These are phyloP conservation scores for Pseudozyma sp. DNA, from an alignment of 1,284 basidiomycete genomes.

Conservation along the genomic window DNA sequence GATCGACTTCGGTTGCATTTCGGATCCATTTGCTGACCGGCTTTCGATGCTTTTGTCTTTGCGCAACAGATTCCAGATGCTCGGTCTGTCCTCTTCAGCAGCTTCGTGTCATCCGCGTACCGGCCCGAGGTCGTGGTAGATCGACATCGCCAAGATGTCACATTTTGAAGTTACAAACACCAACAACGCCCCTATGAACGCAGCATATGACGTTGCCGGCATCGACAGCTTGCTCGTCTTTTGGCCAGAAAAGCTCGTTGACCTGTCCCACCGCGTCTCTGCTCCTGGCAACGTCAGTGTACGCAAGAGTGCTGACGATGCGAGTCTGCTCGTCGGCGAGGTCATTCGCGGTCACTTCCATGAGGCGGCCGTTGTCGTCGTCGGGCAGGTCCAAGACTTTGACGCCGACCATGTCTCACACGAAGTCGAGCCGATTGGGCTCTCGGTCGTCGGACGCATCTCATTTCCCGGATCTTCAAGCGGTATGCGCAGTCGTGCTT, in stretches of 20 bases:
- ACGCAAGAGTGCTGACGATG: neutral
- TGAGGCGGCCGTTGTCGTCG: slow-evolving; percentile 31
- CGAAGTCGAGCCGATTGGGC: slow-evolving; percentile 3
- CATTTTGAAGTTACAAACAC: slow-evolving; percentile 28
- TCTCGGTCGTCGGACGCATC: slow-evolving; percentile 12
- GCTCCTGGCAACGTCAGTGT: neutral
- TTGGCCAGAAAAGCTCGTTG: slow-evolving; percentile 35
- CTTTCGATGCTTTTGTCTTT: neutral
- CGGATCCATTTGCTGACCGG: slow-evolving; percentile 8
- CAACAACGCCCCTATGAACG: neutral
- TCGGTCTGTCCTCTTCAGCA: slow-evolving; percentile 7
- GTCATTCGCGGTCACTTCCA: slow-evolving; percentile 14
- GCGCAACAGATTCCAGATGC: slow-evolving; percentile 31
- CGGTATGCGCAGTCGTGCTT: neutral
- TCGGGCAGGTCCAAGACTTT: slow-evolving; percentile 6
- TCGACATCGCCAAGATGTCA: slow-evolving; percentile 12
- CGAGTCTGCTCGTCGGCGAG: slow-evolving; percentile 18
- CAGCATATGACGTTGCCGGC: neutral
- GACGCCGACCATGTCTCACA: neutral
- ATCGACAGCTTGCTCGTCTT: slow-evolving; percentile 38
- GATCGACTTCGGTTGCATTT: neutral
- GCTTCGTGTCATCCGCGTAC: slow-evolving; percentile 32
- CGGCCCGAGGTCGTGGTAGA: slow-evolving; percentile 47
- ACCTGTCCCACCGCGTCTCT: slow-evolving; percentile 4
- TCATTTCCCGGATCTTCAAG: too few relatives aligned